Base-by-base conservation (phyloP, 2,329 filamentous ascomycete genomes). In the Aspergillus nomiae region DNA sequence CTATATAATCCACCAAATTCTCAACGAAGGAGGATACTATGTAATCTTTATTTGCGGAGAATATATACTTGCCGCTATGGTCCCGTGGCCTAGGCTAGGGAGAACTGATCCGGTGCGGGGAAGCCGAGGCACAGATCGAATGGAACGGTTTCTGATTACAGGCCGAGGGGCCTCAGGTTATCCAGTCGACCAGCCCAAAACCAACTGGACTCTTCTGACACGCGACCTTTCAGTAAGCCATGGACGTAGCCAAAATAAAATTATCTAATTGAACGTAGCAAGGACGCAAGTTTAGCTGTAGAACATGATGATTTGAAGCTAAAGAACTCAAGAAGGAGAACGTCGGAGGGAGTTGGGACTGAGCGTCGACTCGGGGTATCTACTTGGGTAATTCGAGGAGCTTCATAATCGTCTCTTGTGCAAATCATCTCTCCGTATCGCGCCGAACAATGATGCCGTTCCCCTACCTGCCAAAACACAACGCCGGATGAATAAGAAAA, bases 311-410 rank as follows among this genome's bases (percentile, higher is more conserved):
- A 60, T 60, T 46, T 46, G 55, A 60, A 63, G 48, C 53, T 62
- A 57, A 59, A 24, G 26, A 38, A 55, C 32, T 55, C 51, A 55
- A 55, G 16, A 71, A 67, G 67, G 69, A 71, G 66, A 73, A 70
- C 68, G 70, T 74, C 65, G 34, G 32, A 38, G 21, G 71, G 73
- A 75, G 71, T 73, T 70, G 76, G 77, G 74, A 80, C 73, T 78
- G 76, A 81, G 80, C 80, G 72, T 82, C 80, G 74, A 81, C 80
- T 82, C 80, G 78, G 79, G 79, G 79, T 81, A 80, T 81, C 78
- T 81, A 78, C 74, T 77, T 77, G 71, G 69, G 73, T 77, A 68
- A 78, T 76, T 79, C 79, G 80, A 82, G 79, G 79, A 81, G 80
- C 80, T 81, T 77, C 75, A 71, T 70, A 70, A 75, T 70, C 66